Evolutionary conservation across 345 rosid species (phyloP).

Genomic region (Crucihimalaya himalaica): DNA sequence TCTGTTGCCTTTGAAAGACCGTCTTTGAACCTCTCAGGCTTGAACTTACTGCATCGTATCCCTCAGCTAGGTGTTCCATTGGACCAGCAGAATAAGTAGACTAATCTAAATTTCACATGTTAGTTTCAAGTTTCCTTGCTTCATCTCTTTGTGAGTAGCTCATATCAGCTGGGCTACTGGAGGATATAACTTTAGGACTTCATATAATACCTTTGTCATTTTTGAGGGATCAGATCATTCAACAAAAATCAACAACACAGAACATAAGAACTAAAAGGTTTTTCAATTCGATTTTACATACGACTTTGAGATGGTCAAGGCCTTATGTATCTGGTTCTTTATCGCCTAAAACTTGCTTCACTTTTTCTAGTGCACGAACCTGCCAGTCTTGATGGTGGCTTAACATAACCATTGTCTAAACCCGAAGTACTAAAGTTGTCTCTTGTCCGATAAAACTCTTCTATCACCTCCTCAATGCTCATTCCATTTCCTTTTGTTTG

Average conservation of each 20-base stretch:
- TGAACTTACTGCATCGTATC: not conserved
- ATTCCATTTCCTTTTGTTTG: conserved; percentile 19
- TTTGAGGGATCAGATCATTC: conserved; percentile 8
- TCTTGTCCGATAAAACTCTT: conserved; percentile 44
- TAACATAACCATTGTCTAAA: conserved; percentile 58
- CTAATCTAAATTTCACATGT: conserved; percentile 31
- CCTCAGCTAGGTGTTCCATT: conserved; percentile 32
- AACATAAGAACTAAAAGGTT: not conserved
- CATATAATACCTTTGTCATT: conserved; percentile 44
- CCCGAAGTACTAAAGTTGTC: conserved; percentile 24
- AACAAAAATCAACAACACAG: not conserved
- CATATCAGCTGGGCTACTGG: conserved; percentile 20
- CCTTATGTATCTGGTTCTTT: conserved; percentile 34
- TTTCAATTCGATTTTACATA: not conserved
- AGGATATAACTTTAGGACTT: conserved; percentile 50
- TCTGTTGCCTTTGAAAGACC: not conserved
- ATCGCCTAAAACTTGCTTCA: conserved; percentile 47
- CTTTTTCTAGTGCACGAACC: conserved; percentile 54
- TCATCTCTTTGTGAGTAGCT: conserved; percentile 30
- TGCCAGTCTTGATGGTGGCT: conserved; percentile 60
- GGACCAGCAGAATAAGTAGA: conserved; percentile 37
- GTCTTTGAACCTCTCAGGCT: conserved; percentile 1
- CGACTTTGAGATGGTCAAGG: conserved; percentile 18
- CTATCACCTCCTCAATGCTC: conserved; percentile 51
- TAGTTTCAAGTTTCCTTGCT: conserved; percentile 30